Evolutionary conservation across 2,329 filamentous ascomycete species (phyloP), one percentile per base, ranked within the genome.

Genomic region (Talaromyces marneffei): DNA sequence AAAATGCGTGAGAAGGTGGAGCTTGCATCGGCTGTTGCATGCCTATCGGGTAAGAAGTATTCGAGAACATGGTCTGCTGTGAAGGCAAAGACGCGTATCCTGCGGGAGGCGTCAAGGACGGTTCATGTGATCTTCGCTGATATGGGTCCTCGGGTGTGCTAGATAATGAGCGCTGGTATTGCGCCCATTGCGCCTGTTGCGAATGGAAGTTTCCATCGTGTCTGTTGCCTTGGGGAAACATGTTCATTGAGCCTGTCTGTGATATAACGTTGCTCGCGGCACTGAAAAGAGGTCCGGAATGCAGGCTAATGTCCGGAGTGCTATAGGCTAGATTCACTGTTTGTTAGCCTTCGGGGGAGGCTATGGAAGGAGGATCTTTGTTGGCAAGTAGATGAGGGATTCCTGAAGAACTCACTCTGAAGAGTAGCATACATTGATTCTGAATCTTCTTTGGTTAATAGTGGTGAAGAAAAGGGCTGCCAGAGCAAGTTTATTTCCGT

Each of bases 221-320:
- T 10, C 63, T 66, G 14, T 33, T 66, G 61, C 31, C 70, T 66
- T 62, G 60, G 16, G 29, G 65, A 56, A 35, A 64, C 64, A 59
- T 74, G 73, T 37, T 67, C 68, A 25, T 69, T 62, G 25, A 67
- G 63, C 57, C 69, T 37, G 70, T 61, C 12, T 68, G 66, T 18
- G 68, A 55, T 46, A 68, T 71, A 25, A 68, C 61, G 14, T 68
- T 67, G 29, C 68, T 71, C 62, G 72, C 67, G 55, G 67, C 61
- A 54, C 65, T 69, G 8, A 71, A 57, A 44, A 69, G 64, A 9
- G 68, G 65, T 57, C 73, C 71, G 31, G 58, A 58, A 27, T 62
- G 40, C 35, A 58, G 55, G 39, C 20, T 61, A 31, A 63, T 61
- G 18, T 57, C 60, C 39, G 59, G 39, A 25, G 50, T 46, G 31